Conservation (phyloP, 2,329 filamentous ascomycete species). For the Diaporthe citriasiana region DNA sequence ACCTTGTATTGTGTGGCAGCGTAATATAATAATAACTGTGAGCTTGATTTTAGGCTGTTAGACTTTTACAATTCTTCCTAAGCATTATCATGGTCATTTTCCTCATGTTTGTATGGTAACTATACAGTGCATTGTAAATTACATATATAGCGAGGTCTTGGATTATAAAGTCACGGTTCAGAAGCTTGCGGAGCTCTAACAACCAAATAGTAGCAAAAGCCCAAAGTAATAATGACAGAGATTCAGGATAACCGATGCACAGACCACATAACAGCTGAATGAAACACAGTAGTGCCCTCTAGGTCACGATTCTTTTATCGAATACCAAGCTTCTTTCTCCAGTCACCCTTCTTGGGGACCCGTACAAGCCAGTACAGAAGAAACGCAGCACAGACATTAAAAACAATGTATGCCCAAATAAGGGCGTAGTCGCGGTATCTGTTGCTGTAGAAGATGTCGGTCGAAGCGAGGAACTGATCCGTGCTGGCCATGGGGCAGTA, state of each 20-base stretch:
- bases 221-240: not conserved
- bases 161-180: not conserved
- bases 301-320: not conserved
- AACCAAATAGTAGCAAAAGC: not conserved
- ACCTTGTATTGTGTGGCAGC: no score
- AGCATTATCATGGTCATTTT: no score
- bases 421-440: slow-evolving; percentile 68
- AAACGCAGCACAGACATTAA: slow-evolving; percentile 62
- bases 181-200: not conserved
- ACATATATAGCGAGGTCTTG: not conserved
- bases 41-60: no score
- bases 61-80: no score
- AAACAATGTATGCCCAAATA: slow-evolving; percentile 63
- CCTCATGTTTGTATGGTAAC: no score
- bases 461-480: slow-evolving; percentile 52
- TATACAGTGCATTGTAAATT: no score
- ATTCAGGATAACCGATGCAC: not conserved
- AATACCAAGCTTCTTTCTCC: slow-evolving; percentile 22
- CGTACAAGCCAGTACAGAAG: slow-evolving; percentile 62
- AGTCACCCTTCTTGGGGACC: slow-evolving; percentile 53
- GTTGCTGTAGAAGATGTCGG: slow-evolving; percentile 59
- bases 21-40: no score
- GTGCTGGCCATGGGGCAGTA: slow-evolving; percentile 49
- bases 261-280: not conserved
- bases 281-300: not conserved